Conservation (phyloP, 2,329 filamentous ascomycete species). For the Aspergillus fischeri region DNA sequence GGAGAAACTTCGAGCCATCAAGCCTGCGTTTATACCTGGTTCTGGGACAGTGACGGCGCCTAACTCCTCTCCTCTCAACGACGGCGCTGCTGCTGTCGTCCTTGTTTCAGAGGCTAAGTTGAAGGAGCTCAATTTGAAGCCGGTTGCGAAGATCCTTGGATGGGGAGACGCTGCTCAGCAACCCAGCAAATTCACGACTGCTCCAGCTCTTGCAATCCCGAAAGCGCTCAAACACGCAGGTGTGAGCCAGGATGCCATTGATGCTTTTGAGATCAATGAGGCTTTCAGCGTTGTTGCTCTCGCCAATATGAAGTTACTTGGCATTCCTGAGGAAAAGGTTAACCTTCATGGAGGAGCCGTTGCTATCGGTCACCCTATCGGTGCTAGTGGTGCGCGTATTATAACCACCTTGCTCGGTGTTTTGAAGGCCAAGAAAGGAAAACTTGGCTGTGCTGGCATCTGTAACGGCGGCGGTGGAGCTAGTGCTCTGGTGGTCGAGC, state of each 20-base stretch:
- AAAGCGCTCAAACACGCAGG: slow-evolving; percentile 96
- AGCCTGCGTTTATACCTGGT: slow-evolving; percentile 73
- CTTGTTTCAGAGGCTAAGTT: slow-evolving; percentile 92
- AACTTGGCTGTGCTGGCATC: slow-evolving; percentile 90
- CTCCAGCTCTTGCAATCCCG: slow-evolving; percentile 88
- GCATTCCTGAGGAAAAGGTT: slow-evolving; percentile 75
- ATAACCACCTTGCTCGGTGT: slow-evolving; percentile 86
- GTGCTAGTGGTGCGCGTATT: slow-evolving; percentile 90
- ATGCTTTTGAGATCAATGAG: slow-evolving; percentile 99
- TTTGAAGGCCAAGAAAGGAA: slow-evolving; percentile 82
- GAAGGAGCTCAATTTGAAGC: slow-evolving; percentile 85
- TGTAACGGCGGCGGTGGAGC: slow-evolving; percentile 98
- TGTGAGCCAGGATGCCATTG: slow-evolving; percentile 70
- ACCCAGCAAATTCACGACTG: slow-evolving; percentile 92
- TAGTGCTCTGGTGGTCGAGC: slow-evolving; percentile 86
- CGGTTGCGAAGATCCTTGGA: slow-evolving; percentile 91
- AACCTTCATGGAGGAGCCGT: slow-evolving; percentile 95
- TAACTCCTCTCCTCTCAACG: slow-evolving; percentile 93
- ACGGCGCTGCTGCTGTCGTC: slow-evolving; percentile 87
- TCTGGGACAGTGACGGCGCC: slow-evolving; percentile 86
- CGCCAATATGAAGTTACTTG: slow-evolving; percentile 90
- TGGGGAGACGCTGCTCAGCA: slow-evolving; percentile 93
- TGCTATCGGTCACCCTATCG: slow-evolving; percentile 90
- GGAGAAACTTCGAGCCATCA: slow-evolving; percentile 79
- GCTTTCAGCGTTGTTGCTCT: slow-evolving; percentile 95